Conservation (phyloP, 129 eudicot species). For the Ambrosia trifida region DNA sequence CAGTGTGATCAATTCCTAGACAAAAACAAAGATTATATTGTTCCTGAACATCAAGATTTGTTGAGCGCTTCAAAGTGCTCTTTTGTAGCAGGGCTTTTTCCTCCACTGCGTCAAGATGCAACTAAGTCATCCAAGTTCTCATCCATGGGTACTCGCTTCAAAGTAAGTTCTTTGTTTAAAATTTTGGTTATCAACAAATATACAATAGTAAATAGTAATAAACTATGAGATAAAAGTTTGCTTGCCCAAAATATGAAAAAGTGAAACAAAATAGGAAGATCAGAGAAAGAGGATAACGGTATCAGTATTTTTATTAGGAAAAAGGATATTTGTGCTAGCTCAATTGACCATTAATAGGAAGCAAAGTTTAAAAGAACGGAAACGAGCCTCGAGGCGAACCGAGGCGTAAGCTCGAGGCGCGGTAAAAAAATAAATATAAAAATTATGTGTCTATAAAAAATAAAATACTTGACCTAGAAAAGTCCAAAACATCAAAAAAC, state of each 20-base stretch:
- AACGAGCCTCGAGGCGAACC: no score
- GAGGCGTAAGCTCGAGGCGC: no score
- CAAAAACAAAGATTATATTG: constrained; percentile 91
- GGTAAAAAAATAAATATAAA: no score
- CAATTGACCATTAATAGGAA: no score
- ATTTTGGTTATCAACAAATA: neutral
- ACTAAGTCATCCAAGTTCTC: constrained; percentile 85
- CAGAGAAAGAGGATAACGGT: no score
- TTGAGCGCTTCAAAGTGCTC: constrained; percentile 66
- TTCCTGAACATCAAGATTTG: constrained; percentile 89
- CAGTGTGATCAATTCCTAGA: constrained; percentile 86
- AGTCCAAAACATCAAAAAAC: no score
- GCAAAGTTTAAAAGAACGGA: no score
- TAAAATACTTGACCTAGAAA: no score
- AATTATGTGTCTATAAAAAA: no score
- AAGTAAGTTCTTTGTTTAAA: constrained; percentile 38
- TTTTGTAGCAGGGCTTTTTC: constrained; percentile 75
- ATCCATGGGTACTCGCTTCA: constrained; percentile 85
- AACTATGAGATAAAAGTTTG: neutral
- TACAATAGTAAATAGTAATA: neutral
- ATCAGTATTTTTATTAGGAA: no score
- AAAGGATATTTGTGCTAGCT: no score
- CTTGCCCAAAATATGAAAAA: neutral
- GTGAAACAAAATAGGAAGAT: no score
- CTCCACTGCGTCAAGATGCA: constrained; percentile 62